A percentile compares a stretch with the other conserved stretches of the same genome.
Evolutionary conservation across 495 filamentous ascomycete species (phyloP).

Genomic region (Neurospora tetrasperma): DNA sequence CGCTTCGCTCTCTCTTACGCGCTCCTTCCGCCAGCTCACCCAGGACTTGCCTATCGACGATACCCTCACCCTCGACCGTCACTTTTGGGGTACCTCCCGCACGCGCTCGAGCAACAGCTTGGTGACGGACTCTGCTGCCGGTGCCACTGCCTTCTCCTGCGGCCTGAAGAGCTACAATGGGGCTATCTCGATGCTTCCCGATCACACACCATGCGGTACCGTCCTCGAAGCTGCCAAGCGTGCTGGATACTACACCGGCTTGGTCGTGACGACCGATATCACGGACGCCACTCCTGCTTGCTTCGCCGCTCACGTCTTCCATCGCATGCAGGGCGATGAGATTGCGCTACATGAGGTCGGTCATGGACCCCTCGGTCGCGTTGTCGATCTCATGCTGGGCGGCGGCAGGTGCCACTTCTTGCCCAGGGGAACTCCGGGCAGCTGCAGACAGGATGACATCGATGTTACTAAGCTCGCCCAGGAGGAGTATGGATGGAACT

Average conservation of each 20-base stretch:
- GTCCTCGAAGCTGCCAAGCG: conserved; percentile 90
- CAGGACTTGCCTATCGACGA: conserved; percentile 58
- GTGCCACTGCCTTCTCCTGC: conserved; percentile 92
- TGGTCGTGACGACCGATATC: conserved; percentile 91
- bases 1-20: conserved; percentile 73
- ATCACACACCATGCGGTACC: conserved; percentile 80
- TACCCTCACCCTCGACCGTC: conserved; percentile 66
- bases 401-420: conserved; percentile 92
- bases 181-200: conserved; percentile 80
- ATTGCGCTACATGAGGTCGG: conserved; percentile 90
- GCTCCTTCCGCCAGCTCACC: conserved; percentile 65
- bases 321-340: conserved; percentile 69
- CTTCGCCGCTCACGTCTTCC: conserved; percentile 81
- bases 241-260: conserved; percentile 81
- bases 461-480: conserved; percentile 59
- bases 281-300: conserved; percentile 97
- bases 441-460: conserved; percentile 65
- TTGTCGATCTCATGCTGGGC: conserved; percentile 85
- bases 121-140: conserved; percentile 90
- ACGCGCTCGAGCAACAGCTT: conserved; percentile 73
- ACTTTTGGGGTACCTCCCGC: conserved; percentile 80
- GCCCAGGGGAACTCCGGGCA: conserved; percentile 61
- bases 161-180: conserved; percentile 90
- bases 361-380: conserved; percentile 65
- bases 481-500: conserved; percentile 66